Conservation (phyloP, 495 filamentous ascomycete genomes). For the Polyplosphaeria fusca region DNA sequence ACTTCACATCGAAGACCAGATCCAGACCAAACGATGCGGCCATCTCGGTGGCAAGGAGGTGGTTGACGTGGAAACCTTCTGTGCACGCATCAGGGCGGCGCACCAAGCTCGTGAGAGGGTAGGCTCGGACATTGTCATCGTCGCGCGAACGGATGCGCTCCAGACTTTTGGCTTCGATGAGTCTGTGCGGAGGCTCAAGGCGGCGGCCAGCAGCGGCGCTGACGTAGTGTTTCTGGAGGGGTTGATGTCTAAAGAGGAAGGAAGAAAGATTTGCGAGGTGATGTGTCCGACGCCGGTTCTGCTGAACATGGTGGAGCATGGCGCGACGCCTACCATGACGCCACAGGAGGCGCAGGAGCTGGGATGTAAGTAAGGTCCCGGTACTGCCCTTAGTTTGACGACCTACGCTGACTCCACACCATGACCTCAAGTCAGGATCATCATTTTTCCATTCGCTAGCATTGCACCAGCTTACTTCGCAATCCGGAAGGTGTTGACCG, state of each 20-base stretch:
- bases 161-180: slow-evolving; percentile 35
- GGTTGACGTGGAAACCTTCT: slow-evolving; percentile 28
- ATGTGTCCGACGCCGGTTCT: slow-evolving; percentile 25
- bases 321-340: slow-evolving; percentile 26
- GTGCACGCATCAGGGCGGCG: slow-evolving; percentile 31
- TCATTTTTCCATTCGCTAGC: slow-evolving; percentile 28
- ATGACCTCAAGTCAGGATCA: too few species aligned
- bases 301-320: slow-evolving; percentile 31
- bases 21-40: slow-evolving; percentile 38
- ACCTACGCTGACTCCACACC: too few species aligned
- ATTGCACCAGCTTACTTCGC: slow-evolving; percentile 24
- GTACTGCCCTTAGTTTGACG: too few species aligned
- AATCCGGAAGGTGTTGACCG: slow-evolving; percentile 20
- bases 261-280: slow-evolving; percentile 9
- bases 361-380: slow-evolving; percentile 33
- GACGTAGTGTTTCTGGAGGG: slow-evolving; percentile 37
- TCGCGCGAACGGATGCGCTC: slow-evolving; percentile 37
- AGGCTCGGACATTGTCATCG: slow-evolving; percentile 35
- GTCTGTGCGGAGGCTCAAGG: slow-evolving; percentile 26
- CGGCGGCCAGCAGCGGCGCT: slow-evolving; percentile 28
- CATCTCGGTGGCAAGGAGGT: slow-evolving; percentile 37
- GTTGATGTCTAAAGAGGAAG: slow-evolving; percentile 27
- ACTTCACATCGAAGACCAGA: slow-evolving; percentile 39
- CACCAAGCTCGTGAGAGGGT: slow-evolving; percentile 16
- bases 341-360: slow-evolving; percentile 29